Conservation (phyloP, 306 rosid genomes). For the Hippophae tibetana region DNA sequence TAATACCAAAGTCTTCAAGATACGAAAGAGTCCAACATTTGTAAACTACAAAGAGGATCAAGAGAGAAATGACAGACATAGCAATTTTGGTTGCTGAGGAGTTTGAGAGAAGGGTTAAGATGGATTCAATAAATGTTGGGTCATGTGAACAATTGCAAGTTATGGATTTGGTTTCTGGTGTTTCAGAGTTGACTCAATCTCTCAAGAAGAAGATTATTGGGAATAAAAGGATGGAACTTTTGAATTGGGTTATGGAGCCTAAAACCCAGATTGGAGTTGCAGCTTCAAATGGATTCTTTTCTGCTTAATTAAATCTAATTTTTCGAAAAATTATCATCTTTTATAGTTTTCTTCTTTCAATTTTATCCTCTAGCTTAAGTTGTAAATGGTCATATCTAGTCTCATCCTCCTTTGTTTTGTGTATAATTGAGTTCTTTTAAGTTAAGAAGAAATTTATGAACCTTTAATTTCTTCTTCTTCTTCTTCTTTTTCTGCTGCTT, state of each 20-base stretch:
- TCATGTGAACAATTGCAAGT: neutral
- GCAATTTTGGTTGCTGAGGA: slow-evolving; percentile 85
- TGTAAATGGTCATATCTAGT: too few species aligned
- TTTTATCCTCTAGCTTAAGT: neutral
- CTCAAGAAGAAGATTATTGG: slow-evolving; percentile 21
- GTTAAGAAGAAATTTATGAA: too few species aligned
- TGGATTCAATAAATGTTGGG: slow-evolving; percentile 15
- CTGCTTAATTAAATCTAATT: slow-evolving; percentile 37
- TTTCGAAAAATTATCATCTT: neutral
- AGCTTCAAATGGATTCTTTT: slow-evolving; percentile 73
- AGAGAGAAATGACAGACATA: slow-evolving; percentile 55
- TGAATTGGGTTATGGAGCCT: slow-evolving; percentile 39
- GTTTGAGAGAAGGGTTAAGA: slow-evolving; percentile 54
- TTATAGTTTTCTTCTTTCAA: neutral
- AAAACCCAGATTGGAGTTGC: slow-evolving; percentile 47
- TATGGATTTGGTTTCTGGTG: slow-evolving; percentile 24
- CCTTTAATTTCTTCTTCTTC: too few species aligned
- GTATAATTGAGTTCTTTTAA: too few species aligned
- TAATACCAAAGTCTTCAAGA: too few species aligned
- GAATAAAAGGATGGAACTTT: slow-evolving; percentile 11
- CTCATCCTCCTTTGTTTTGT: too few species aligned
- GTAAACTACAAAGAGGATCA: neutral
- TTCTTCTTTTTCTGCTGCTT: too few species aligned
- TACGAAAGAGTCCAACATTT: too few species aligned
- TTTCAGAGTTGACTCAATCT: slow-evolving; percentile 25